phyloP scores from a whole-genome alignment of 441 rosid species.

The Brassica hybrid region DNA sequence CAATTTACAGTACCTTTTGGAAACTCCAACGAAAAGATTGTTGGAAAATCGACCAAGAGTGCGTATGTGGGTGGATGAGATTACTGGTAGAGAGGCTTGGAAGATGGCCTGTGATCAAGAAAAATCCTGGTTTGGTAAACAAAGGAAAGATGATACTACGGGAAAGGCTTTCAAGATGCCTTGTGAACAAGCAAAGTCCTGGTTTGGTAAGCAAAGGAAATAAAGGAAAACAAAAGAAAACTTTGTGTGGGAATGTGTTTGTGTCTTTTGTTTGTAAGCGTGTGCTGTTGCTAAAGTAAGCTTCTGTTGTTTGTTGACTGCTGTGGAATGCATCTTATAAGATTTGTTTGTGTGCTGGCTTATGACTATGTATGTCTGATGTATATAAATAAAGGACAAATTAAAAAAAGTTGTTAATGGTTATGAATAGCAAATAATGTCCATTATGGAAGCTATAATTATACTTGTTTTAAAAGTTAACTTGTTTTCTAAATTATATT shows the following conservation, averaged over 20 bases:
- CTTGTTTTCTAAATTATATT: not conserved
- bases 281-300: conserved; percentile 18
- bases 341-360: conserved; percentile 8
- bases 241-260: conserved; percentile 5
- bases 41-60: conserved; percentile 33
- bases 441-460: not conserved
- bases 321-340: not conserved
- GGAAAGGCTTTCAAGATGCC: not conserved
- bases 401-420: not conserved
- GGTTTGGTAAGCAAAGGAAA: not conserved
- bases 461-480: not conserved
- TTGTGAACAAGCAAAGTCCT: not conserved
- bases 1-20: conserved; percentile 35
- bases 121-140: conserved; percentile 33
- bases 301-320: not conserved
- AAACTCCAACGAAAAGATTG: conserved; percentile 21
- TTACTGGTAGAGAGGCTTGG: conserved; percentile 43
- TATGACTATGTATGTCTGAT: not conserved
- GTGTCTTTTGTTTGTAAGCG: conserved; percentile 4
- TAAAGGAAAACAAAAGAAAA: conserved; percentile 16
- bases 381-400: conserved; percentile 8
- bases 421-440: not conserved
- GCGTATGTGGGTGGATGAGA: conserved; percentile 30
- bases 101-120: conserved; percentile 40
- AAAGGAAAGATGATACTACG: not conserved